phyloP scores from a whole-genome alignment of 148 eudicot genomes.

The Spergularia marina region DNA sequence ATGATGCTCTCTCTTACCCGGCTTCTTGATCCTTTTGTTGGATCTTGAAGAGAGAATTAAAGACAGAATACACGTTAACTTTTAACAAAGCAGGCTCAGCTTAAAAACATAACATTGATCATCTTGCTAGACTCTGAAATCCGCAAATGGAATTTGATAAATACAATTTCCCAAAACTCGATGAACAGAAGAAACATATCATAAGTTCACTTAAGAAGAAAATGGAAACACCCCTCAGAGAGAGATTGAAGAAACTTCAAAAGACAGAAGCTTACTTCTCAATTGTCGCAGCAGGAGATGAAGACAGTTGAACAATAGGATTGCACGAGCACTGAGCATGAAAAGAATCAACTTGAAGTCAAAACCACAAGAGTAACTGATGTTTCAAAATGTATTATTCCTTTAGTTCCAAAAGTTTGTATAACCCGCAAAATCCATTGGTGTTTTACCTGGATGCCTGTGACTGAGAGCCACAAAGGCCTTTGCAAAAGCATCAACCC shows the following conservation, averaged over 20 bases:
- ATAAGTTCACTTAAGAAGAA: background rate
- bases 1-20: slow-evolving; percentile 73
- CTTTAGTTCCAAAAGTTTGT: background rate
- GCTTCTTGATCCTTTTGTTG: slow-evolving; percentile 41
- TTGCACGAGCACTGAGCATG: slow-evolving; percentile 10
- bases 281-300: slow-evolving; percentile 23
- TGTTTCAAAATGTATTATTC: background rate
- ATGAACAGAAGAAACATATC: background rate
- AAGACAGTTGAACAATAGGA: slow-evolving; percentile 10
- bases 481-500: slow-evolving; percentile 9
- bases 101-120: background rate
- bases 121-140: background rate
- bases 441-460: slow-evolving; percentile 20
- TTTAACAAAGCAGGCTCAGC: background rate
- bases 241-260: background rate
- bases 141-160: background rate
- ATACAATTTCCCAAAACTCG: background rate
- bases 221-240: background rate
- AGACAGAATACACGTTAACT: background rate
- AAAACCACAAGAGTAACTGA: background rate
- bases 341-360: background rate
- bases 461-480: background rate
- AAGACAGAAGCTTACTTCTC: slow-evolving; percentile 45
- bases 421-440: background rate
- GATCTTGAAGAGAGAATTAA: slow-evolving; percentile 18